Evolutionary conservation across 75 land plant genomes (phyloP), one percentile per base, ranked within the genome.

Genomic region (Gnetum montanum): DNA sequence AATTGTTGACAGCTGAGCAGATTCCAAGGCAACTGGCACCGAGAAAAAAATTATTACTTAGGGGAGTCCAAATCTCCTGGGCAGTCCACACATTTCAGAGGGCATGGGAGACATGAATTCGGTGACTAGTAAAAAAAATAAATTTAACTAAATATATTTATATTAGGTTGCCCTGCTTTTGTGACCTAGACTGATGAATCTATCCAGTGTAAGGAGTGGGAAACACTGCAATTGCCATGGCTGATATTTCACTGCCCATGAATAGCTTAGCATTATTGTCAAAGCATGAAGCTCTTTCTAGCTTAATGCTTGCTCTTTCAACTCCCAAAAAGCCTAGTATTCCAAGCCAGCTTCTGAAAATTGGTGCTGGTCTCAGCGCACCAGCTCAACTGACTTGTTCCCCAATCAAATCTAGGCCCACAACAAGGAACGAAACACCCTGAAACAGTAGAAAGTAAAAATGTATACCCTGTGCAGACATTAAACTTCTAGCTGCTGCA

Each of bases 401-500:
- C 25, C 74, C 82, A 56, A 79, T 79, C 16, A 79, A 47, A 41
- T 84, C 76, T 28, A 89, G 66, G 25, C 91, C 95, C 4, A 86
- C 84, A 37, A 80, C 58, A 19, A 82, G 58, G 55, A 76, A 90
- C 1, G 92, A 71, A 20, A 90, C 35, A 2, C 92, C 96, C 53
- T 90, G 96, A 43, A 86, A 86, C 11, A 90, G 82, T 27, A 90
- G 59, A 67, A 90, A 90, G 70, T 90, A 90, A 60, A 90, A 90
- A 44, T 86, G 96, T 12, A 90, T 65, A 8, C 96, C 96, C 52
- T 86, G 88, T 18, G 88, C 87, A 4, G 92, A 69, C 6, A 86
- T 66, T 38, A 86, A 59, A 38, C 92, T 86, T 53, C 96, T 67
- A 7, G 75, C 82, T 1, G 88, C 31, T 15, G 96, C 96, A 18